Base-by-base conservation (phyloP, 345 rosid genomes). In the Tarenaya hassleriana region DNA sequence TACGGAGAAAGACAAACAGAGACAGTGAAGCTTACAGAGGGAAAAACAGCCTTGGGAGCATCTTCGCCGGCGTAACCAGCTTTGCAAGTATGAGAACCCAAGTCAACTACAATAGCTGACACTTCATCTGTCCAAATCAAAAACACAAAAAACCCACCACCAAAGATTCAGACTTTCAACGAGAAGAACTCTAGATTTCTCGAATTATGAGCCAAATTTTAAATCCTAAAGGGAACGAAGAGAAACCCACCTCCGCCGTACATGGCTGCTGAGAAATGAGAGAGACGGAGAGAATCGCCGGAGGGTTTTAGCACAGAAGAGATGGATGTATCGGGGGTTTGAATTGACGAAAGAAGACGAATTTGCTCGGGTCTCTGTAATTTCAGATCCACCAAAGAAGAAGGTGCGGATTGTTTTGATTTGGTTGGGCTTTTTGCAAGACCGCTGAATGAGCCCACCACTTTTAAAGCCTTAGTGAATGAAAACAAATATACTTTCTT, bases 31-130 rank as follows among this genome's bases (percentile, higher is more conserved):
- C 82, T 80, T 60, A 88, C 95, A 19, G 99, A 88, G 64, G 99
- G 96, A 50, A 94, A 94, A 4, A 94, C 97, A 33, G 99, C 99
- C 69, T 94, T 94, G 34, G 97, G 97, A 64, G 96, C 92, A 76
- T 94, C 99, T 77, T 94, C 99, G 3, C 97, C 99, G 6, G 99
- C 99, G 67, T 86, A 94, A 56, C 99, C 99, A 42, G 99, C 99
- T 58, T 94, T 94, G 73, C 97, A 94, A 62, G 97, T 88, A 78
- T 88, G 97, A 31, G 94, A 83, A 13, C 99, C 99, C 67, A 94
- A 65, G 83, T 94, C 99, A 50, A 94, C 70, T n/a, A 94, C 99
- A 56, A 88, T 83, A 39, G 99, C 97, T 43, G 97, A 88, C 17
- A 94, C 99, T 71, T 94, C 99, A 63, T 94, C 97, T 92, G 95